These are phyloP conservation scores for Claviceps pazoutovae DNA, from an alignment of 2,329 filamentous ascomycete species.

Conservation along the genomic window DNA sequence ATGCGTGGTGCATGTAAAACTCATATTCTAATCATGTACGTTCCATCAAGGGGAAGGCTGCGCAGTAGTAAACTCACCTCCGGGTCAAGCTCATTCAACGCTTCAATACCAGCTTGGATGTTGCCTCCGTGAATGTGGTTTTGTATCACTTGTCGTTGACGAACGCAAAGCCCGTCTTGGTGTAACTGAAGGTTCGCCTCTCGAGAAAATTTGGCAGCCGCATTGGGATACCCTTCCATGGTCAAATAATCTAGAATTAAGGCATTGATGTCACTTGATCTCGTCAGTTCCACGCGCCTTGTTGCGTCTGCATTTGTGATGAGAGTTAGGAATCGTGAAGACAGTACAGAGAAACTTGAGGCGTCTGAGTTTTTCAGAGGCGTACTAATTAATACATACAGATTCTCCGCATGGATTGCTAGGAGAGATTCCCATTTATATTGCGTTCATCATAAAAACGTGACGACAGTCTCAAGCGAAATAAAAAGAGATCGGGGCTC, in stretches of 20 bases:
- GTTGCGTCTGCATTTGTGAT: neutral
- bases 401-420: conserved; percentile 81
- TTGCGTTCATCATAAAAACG: conserved; percentile 59
- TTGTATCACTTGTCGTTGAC: conserved; percentile 67
- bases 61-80: conserved; percentile 50
- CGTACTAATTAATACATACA: conserved; percentile 32
- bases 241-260: conserved; percentile 95
- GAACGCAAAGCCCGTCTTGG: conserved; percentile 59
- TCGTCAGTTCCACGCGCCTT: conserved; percentile 13
- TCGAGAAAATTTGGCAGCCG: conserved; percentile 82
- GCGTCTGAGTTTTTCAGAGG: neutral
- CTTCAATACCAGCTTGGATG: conserved; percentile 72
- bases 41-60: neutral
- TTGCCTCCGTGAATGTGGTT: conserved; percentile 74
- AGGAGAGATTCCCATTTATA: conserved; percentile 99
- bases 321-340: neutral
- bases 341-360: neutral
- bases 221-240: conserved; percentile 84
- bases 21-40: conserved; percentile 71
- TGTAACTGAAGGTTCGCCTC: conserved; percentile 78
- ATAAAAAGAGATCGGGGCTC: conserved; percentile 18
- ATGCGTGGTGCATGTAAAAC: conserved; percentile 99
- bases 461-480: neutral
- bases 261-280: conserved; percentile 74
- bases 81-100: conserved; percentile 79